Percentiles rank a stretch among this genome's conserved stretches.
These are phyloP conservation scores for Taphrina betulina DNA, from an alignment of 1,139 yeast species.

Conservation along the genomic window DNA sequence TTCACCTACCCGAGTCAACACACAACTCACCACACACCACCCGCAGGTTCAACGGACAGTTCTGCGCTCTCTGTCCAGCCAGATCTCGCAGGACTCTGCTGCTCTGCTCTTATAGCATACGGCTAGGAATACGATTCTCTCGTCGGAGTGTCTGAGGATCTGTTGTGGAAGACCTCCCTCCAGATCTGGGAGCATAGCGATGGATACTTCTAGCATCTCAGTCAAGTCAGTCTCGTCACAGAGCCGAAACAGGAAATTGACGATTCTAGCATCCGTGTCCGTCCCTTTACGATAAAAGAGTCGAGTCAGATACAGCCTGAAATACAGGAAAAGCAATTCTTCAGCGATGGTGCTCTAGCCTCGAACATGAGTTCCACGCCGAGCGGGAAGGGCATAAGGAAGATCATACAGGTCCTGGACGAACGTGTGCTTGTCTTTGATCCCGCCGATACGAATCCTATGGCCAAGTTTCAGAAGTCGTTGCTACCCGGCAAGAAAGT, in stretches of 20 bases:
- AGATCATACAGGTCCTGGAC: slow-evolving; percentile 78
- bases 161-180: no score
- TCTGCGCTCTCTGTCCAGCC: no score
- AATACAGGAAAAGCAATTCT: slow-evolving; percentile 47
- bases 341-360: slow-evolving; percentile 59
- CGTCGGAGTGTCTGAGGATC: no score
- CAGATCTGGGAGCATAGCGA: no score
- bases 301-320: slow-evolving; percentile 46
- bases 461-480: slow-evolving; percentile 59
- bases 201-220: slow-evolving; percentile 30
- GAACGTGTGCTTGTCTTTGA: slow-evolving; percentile 87
- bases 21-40: no score
- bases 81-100: no score
- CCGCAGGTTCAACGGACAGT: no score
- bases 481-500: slow-evolving; percentile 47
- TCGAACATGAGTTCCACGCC: slow-evolving; percentile 39
- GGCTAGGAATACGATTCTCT: no score
- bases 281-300: slow-evolving; percentile 75
- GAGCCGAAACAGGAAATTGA: no score
- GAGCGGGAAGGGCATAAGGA: slow-evolving; percentile 60
- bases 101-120: no score
- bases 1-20: no score
- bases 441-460: slow-evolving; percentile 75
- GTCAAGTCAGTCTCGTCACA: slow-evolving; percentile 22
- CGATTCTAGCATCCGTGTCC: slow-evolving; percentile 54